Conservation (phyloP, 345 rosid species). For the Acer saccharum region DNA sequence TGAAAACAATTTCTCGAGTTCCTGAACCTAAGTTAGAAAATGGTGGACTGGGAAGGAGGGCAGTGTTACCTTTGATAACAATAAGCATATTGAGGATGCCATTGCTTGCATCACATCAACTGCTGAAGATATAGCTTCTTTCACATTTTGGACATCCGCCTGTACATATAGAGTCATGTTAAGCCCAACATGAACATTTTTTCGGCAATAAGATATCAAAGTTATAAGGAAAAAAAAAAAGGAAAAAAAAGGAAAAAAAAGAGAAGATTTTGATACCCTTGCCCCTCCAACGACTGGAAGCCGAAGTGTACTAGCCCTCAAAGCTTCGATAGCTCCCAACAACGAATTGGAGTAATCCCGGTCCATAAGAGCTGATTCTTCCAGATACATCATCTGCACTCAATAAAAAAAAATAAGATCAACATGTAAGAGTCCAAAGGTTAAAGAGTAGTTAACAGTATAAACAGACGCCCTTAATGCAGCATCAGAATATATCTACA, state of each 20-base stretch:
- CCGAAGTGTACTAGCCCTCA: constrained; percentile 82
- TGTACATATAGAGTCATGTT: constrained; percentile 32
- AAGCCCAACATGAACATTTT: constrained; percentile 4
- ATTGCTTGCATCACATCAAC: constrained; percentile 90
- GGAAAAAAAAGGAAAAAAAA: background rate
- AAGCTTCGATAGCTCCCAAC: constrained; percentile 72
- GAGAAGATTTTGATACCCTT: constrained; percentile 41
- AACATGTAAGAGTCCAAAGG: background rate
- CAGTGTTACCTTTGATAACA: constrained; percentile 61
- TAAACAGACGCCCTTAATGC: background rate
- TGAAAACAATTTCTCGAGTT: background rate
- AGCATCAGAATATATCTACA: background rate
- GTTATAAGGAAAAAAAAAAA: background rate
- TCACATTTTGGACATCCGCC: constrained; percentile 75
- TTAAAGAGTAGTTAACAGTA: background rate
- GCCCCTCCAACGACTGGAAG: constrained; percentile 85
- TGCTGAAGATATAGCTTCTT: constrained; percentile 82
- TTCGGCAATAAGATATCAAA: constrained; percentile 6
- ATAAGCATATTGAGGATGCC: constrained; percentile 71
- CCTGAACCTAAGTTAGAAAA: background rate
- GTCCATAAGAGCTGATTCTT: constrained; percentile 63
- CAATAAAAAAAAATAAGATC: constrained; percentile 17
- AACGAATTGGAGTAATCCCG: constrained; percentile 64
- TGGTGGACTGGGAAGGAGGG: background rate
- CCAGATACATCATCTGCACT: constrained; percentile 63